Evolutionary conservation across 2,329 filamentous ascomycete species (phyloP).

Genomic region (Diaporthe velutina): DNA sequence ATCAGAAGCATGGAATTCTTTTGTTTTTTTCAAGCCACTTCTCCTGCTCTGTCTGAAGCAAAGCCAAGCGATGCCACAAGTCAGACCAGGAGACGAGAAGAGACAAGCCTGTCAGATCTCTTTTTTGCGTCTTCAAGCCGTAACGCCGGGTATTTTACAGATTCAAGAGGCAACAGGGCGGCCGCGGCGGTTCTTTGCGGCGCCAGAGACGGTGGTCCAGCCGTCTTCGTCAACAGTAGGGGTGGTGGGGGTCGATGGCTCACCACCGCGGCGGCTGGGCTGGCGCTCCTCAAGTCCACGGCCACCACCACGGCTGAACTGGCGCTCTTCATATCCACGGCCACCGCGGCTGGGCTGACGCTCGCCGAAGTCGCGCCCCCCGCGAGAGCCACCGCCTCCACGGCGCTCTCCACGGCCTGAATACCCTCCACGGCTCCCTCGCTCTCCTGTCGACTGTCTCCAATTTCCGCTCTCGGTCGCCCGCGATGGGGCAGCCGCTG

Average conservation of each 20-base stretch:
- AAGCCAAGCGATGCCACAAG: conserved; percentile 21
- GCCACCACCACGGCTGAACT: conserved; percentile 17
- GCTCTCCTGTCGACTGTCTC: conserved; percentile 65
- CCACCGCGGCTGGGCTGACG: conserved; percentile 51
- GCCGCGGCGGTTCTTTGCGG: conserved; percentile 55
- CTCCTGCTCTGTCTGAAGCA: conserved; percentile 15
- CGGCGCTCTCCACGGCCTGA: conserved; percentile 57
- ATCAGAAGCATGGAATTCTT: conserved; percentile 34
- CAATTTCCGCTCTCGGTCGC: conserved; percentile 71
- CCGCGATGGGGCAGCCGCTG: conserved; percentile 60
- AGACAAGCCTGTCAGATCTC: conserved; percentile 16
- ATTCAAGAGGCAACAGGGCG: conserved; percentile 39
- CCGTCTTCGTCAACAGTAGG: conserved; percentile 69
- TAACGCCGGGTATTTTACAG: conserved; percentile 37
- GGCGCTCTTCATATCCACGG: conserved; percentile 26
- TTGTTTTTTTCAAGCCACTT: conserved; percentile 25
- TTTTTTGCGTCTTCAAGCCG: conserved; percentile 7
- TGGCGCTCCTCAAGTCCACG: conserved; percentile 46
- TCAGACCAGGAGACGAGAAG: conserved; percentile 27
- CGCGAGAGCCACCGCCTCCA: conserved; percentile 55
- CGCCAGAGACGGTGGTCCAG: conserved; percentile 69
- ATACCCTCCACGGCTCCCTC: conserved; percentile 60
- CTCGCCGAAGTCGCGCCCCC: conserved; percentile 59
- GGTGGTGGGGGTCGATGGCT: conserved; percentile 49
- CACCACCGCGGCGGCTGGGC: conserved; percentile 45